These are phyloP conservation scores for Zizania palustris DNA, from an alignment of 202 grass and related monocot genomes.

Conservation along the genomic window DNA sequence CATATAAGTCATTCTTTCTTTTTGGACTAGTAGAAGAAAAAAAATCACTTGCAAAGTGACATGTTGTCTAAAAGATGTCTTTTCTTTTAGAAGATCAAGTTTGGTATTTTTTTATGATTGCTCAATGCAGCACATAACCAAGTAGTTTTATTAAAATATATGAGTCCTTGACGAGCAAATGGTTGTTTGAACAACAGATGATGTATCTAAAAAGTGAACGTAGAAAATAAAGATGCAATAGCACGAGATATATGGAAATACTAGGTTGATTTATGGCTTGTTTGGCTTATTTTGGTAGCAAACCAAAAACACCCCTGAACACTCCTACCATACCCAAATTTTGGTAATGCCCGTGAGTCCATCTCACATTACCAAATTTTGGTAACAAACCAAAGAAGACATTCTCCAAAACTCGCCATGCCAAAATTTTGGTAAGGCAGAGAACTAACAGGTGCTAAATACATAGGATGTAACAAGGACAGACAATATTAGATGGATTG, in stretches of 20 bases:
- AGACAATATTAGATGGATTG: slow-evolving; percentile 19
- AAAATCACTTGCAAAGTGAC: too few relatives aligned
- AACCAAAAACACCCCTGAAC: too few relatives aligned
- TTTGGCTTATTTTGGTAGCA: background rate
- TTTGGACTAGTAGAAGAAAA: too few relatives aligned
- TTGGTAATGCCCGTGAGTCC: too few relatives aligned
- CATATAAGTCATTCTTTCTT: too few relatives aligned
- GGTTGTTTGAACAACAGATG: background rate
- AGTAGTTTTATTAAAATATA: too few relatives aligned
- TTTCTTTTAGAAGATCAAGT: too few relatives aligned
- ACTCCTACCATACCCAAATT: too few relatives aligned
- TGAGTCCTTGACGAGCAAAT: background rate
- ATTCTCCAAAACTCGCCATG: background rate
- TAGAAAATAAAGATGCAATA: background rate
- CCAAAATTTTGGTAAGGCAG: background rate
- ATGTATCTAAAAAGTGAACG: background rate
- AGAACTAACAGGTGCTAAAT: background rate
- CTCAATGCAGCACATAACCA: background rate
- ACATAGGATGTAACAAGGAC: slow-evolving; percentile 13
- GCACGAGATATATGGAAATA: background rate
- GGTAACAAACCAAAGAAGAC: background rate
- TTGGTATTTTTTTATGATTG: background rate
- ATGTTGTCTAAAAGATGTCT: too few relatives aligned
- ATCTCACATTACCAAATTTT: too few relatives aligned
- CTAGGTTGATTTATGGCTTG: background rate